Evolutionary conservation across 2,329 filamentous ascomycete genomes (phyloP).

Genomic region (Chrysoporthe cubensis): DNA sequence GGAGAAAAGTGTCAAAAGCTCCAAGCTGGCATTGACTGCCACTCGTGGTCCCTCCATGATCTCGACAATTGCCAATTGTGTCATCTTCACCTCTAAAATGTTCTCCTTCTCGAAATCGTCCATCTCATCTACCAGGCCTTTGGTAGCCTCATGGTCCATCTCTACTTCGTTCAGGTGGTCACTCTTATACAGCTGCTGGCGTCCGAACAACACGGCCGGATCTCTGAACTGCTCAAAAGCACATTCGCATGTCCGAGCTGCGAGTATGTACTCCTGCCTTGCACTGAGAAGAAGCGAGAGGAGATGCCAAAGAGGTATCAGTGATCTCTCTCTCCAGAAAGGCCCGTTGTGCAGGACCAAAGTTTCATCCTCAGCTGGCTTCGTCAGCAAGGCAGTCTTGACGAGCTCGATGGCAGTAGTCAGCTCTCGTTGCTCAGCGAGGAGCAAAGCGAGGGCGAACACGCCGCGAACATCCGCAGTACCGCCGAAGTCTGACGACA

Average conservation of each 20-base stretch:
- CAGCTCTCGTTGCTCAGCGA: constrained; percentile 85
- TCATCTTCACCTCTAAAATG: constrained; percentile 95
- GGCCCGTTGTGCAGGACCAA: constrained; percentile 50
- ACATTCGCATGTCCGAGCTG: constrained; percentile 82
- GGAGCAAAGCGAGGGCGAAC: constrained; percentile 80
- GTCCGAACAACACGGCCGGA: constrained; percentile 70
- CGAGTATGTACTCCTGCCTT: constrained; percentile 80
- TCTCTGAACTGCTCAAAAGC: constrained; percentile 89
- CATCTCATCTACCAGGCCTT: constrained; percentile 75
- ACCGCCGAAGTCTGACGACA: constrained; percentile 68
- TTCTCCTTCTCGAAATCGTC: constrained; percentile 81
- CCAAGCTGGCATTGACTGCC: constrained; percentile 86
- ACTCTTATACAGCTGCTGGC: constrained; percentile 62
- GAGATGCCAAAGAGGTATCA: constrained; percentile 89
- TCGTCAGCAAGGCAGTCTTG: constrained; percentile 72
- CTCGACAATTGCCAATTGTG: constrained; percentile 83
- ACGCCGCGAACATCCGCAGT: constrained; percentile 74
- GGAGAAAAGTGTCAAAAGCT: constrained; percentile 80
- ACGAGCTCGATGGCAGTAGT: constrained; percentile 79
- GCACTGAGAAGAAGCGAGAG: constrained; percentile 84
- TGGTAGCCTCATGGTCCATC: constrained; percentile 37
- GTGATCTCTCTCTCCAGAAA: constrained; percentile 65
- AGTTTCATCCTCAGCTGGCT: constrained; percentile 51
- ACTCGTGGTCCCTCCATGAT: constrained; percentile 80
- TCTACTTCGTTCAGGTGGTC: constrained; percentile 68